Base-by-base conservation (phyloP, 108 stramenopile species). In the Conticribra weissflogii region DNA sequence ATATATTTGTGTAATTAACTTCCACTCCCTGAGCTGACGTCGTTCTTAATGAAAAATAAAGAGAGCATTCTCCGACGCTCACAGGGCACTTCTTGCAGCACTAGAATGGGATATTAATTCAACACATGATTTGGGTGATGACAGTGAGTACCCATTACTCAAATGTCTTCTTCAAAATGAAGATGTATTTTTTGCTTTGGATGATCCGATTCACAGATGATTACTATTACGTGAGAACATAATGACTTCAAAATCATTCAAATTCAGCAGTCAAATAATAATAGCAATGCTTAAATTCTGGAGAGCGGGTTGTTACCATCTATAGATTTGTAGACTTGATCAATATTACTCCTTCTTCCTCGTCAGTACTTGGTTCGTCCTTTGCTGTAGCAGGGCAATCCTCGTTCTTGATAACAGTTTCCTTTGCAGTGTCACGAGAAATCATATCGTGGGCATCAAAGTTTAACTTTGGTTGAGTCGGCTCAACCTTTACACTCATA, bases 61-160 rank as follows among this genome's bases (percentile, higher is more conserved):
- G 63, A 78, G 93, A 28, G 93, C 93, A 31, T 94, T 94, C 68
- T 88, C 88, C 3, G 90, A 94, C 69, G 90, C 93, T 19, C 93
- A 94, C 60, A 64, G 93, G 34, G 88, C 88, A 1, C 71, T 94
- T 49, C 81, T 91, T 22, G 93, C 93, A 17, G 82, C 86, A 32
- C 67, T 94, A 17, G 93, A 94, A 49, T 94, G 93, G 90, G 93
- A 91, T 24, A 85, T 87, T 9, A 75, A 87, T 23, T 85, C 86
- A 12, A 60, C 74, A 12, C 68, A 59, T 33, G 85, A 85, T 19
- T 54, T 80, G 17, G 74, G 77, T 21, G 72, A 89, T 55, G 86
- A 79, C 41, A 54, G 50, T 23, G 86, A 87, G 31, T 93, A 88
- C 64, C 89, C 92, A 24, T 62, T 93, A 64, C 72, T 93, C 27